phyloP scores from a whole-genome alignment of 1,284 basidiomycete species.

The Phlebopus sp. region DNA sequence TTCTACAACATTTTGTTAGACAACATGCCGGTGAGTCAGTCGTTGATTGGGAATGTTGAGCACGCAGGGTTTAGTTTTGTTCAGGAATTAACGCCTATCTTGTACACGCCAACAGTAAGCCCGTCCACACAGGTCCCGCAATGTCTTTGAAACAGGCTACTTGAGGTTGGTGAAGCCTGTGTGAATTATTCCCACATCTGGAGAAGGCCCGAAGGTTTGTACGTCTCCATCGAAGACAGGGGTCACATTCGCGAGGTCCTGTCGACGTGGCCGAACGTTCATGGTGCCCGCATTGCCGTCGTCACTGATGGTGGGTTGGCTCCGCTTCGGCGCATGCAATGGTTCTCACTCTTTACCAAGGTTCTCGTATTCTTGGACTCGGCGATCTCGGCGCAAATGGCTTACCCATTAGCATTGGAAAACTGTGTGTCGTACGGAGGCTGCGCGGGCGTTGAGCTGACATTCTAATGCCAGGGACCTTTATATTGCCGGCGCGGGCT shows the following conservation, averaged over 20 bases:
- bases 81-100: conserved; percentile 56
- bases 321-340: conserved; percentile 1
- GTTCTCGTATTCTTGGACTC: conserved; percentile 79
- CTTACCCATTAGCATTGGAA: conserved; percentile 81
- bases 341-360: conserved; percentile 25
- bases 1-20: conserved; percentile 61
- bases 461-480: conserved; percentile 44
- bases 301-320: conserved; percentile 67
- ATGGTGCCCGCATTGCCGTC: conserved; percentile 63
- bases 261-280: conserved; percentile 53
- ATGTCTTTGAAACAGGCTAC: conserved; percentile 3
- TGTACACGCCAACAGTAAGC: conserved; percentile 72
- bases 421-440: conserved; percentile 48
- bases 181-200: conserved; percentile 74
- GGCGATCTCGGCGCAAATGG: conserved; percentile 76
- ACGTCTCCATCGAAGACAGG: conserved; percentile 72
- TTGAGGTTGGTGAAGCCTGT: conserved; percentile 77
- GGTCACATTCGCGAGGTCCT: conserved; percentile 63
- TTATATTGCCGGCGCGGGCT: conserved; percentile 73
- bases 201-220: conserved; percentile 68
- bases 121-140: conserved; percentile 10
- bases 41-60: not conserved
- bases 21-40: conserved; percentile 49
- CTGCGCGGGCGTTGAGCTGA: not conserved
- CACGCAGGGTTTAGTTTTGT: not conserved